A percentile compares a stretch with the other conserved stretches of the same genome.
phyloP scores from a whole-genome alignment of 192 early-diverging fungal species.

The Backusella circina region DNA sequence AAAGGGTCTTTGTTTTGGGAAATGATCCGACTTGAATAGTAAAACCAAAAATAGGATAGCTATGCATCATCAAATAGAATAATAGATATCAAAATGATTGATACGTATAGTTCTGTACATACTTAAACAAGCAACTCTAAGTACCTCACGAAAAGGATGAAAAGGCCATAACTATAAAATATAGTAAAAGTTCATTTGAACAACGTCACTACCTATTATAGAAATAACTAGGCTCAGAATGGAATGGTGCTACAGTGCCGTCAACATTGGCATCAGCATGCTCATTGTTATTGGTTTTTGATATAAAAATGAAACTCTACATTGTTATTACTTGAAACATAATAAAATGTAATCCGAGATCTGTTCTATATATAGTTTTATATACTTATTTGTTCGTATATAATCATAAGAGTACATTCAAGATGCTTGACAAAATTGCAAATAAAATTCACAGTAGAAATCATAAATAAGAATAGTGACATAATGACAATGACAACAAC shows the following conservation, averaged over 20 bases:
- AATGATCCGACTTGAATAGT: neutral
- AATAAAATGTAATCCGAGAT: neutral
- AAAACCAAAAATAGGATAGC: neutral
- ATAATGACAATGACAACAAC: neutral
- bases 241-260: neutral
- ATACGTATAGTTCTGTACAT: neutral
- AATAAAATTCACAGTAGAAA: neutral
- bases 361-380: neutral
- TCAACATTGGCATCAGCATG: neutral
- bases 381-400: neutral
- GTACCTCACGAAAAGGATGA: neutral
- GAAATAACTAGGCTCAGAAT: neutral
- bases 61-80: neutral
- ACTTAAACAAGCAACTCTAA: neutral
- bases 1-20: neutral
- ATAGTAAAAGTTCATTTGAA: neutral
- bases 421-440: neutral
- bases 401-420: neutral
- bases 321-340: neutral
- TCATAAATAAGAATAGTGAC: neutral
- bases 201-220: neutral
- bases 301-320: neutral
- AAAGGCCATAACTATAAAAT: neutral
- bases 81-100: neutral
- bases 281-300: neutral